A percentile compares a stretch with the other conserved stretches of the same genome.
phyloP scores from a whole-genome alignment of 306 rosid species.

The Rosa chinensis region DNA sequence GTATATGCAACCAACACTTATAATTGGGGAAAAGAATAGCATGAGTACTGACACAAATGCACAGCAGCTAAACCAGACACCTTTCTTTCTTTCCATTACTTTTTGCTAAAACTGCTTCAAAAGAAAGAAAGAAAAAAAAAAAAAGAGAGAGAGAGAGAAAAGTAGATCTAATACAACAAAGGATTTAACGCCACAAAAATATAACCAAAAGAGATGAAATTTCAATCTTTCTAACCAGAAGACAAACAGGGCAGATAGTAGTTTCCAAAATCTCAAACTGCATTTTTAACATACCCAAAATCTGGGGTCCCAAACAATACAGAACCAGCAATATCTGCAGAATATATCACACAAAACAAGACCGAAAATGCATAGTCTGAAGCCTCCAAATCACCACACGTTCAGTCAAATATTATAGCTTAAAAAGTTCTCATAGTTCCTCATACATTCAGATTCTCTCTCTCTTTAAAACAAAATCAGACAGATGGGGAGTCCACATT shows the following conservation, averaged over 20 bases:
- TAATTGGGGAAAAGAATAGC: neutral
- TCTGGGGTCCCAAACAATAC: neutral
- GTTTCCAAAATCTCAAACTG: conserved; percentile 10
- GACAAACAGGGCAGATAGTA: conserved; percentile 6
- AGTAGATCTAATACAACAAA: neutral
- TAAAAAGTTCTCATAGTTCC: neutral
- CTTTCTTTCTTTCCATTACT: neutral
- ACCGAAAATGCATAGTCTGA: neutral
- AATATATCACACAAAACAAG: neutral
- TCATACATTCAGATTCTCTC: conserved; percentile 4
- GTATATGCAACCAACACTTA: neutral
- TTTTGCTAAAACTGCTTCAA: neutral
- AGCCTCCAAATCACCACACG: neutral
- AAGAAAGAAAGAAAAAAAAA: neutral
- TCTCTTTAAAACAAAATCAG: neutral
- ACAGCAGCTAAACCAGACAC: neutral
- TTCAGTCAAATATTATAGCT: neutral
- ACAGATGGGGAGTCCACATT: conserved; percentile 16
- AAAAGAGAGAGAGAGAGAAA: neutral
- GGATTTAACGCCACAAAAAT: conserved; percentile 5
- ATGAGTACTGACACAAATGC: neutral
- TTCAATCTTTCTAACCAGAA: conserved; percentile 2
- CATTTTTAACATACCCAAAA: conserved; percentile 1
- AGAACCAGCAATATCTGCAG: neutral
- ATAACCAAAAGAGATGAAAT: conserved; percentile 8